phyloP scores from a whole-genome alignment of 495 filamentous ascomycete species.

The Terfezia boudieri region DNA sequence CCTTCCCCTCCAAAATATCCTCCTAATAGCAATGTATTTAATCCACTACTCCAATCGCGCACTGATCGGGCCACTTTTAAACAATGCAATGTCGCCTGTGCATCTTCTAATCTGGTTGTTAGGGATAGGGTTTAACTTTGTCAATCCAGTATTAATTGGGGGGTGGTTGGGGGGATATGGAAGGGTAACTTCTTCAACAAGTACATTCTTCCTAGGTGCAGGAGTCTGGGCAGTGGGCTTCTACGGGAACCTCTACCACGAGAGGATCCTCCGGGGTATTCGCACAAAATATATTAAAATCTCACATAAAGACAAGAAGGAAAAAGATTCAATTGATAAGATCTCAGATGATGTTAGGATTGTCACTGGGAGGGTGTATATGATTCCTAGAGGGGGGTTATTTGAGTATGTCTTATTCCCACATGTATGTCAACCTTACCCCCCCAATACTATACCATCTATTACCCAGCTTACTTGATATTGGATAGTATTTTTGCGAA shows the following conservation, averaged over 20 bases:
- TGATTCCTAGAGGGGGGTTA: conserved; percentile 60
- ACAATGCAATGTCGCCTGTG: conserved; percentile 9
- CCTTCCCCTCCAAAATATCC: too few species aligned
- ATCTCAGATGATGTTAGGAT: conserved; percentile 11
- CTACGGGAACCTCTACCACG: conserved; percentile 59
- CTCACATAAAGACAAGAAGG: conserved; percentile 16
- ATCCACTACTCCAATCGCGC: too few species aligned
- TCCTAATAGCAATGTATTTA: too few species aligned
- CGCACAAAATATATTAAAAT: conserved; percentile 23
- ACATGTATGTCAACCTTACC: conserved; percentile 24
- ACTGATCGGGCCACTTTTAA: too few species aligned
- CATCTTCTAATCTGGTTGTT: conserved; percentile 5
- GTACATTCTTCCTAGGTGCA: conserved; percentile 27
- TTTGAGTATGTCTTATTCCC: conserved; percentile 71
- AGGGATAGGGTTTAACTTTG: conserved; percentile 42
- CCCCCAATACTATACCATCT: too few species aligned
- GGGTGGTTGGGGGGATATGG: conserved; percentile 65
- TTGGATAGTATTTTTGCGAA: conserved; percentile 47
- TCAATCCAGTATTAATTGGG: conserved; percentile 54
- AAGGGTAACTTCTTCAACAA: conserved; percentile 25
- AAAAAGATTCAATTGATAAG: conserved; percentile 9
- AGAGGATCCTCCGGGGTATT: conserved; percentile 58
- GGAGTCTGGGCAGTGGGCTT: conserved; percentile 39
- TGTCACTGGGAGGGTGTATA: conserved; percentile 61
- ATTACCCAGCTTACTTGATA: too few species aligned